A percentile compares a stretch with the other conserved stretches of the same genome.
Evolutionary conservation across 371 early-diverging fungal genomes (phyloP).

Genomic region (Mucor piriformis): DNA sequence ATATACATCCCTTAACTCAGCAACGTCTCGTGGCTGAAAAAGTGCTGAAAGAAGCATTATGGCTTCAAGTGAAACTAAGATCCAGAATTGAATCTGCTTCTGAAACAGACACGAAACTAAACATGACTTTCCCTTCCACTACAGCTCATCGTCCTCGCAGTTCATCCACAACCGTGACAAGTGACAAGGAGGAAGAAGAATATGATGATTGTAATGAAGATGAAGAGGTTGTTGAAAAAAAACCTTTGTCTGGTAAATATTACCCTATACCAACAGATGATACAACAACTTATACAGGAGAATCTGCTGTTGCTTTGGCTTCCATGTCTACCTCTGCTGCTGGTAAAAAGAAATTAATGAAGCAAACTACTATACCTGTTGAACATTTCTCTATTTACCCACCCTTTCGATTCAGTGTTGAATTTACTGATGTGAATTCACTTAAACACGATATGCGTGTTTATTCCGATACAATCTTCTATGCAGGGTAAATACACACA

Average conservation of each 20-base stretch:
- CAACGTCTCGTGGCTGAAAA: conserved; percentile 34
- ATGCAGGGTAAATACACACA: conserved; percentile 51
- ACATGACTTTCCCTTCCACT: conserved; percentile 24
- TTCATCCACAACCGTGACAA: not conserved
- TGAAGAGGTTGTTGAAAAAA: not conserved
- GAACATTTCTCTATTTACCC: conserved; percentile 48
- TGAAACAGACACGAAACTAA: conserved; percentile 42
- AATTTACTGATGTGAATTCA: conserved; percentile 42
- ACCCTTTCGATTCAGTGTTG: conserved; percentile 63
- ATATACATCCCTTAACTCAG: conserved; percentile 48
- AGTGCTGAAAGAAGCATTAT: conserved; percentile 54
- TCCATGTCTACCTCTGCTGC: conserved; percentile 1
- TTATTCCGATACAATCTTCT: conserved; percentile 56
- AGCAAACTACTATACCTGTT: not conserved
- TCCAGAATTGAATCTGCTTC: conserved; percentile 47
- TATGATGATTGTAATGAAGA: conserved; percentile 2
- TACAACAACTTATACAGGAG: conserved; percentile 56
- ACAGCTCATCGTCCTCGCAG: not conserved
- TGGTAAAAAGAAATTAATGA: not conserved
- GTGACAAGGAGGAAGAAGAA: not conserved
- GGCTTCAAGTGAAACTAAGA: conserved; percentile 56
- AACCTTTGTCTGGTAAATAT: not conserved
- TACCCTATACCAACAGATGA: conserved; percentile 53
- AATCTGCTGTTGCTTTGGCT: conserved; percentile 37
- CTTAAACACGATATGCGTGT: conserved; percentile 45